These are phyloP conservation scores for Pythium volutum DNA, from an alignment of 352 stramenopile species.

Conservation along the genomic window DNA sequence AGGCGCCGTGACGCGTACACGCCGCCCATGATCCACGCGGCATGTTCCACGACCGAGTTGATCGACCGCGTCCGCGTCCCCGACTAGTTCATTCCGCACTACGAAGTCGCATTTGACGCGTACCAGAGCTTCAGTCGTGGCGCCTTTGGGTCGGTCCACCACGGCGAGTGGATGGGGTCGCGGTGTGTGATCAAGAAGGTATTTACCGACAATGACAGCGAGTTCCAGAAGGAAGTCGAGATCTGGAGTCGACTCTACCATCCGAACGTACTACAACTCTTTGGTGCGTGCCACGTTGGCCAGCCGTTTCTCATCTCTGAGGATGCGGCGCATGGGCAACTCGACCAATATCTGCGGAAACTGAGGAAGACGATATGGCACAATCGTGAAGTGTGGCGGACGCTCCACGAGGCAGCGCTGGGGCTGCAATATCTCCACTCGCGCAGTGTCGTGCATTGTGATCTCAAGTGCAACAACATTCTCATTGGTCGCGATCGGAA, in stretches of 20 bases:
- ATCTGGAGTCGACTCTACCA: constrained; percentile 38
- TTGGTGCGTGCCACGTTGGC: constrained; percentile 40
- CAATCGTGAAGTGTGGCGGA: too few species aligned
- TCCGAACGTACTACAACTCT: constrained; percentile 37
- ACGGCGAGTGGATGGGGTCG: constrained; percentile 31
- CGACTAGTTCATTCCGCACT: constrained; percentile 19
- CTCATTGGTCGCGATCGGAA: too few species aligned
- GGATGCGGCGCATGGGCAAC: too few species aligned
- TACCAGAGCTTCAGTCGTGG: constrained; percentile 22
- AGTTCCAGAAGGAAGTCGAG: constrained; percentile 31
- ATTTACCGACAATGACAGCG: constrained; percentile 24
- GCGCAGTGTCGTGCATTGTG: too few species aligned
- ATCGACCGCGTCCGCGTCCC: not conserved
- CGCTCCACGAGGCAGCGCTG: too few species aligned
- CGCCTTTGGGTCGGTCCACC: constrained; percentile 29
- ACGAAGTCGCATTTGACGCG: constrained; percentile 5
- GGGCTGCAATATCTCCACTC: too few species aligned
- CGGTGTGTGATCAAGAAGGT: constrained; percentile 38
- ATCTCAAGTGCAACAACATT: too few species aligned
- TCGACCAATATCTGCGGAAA: too few species aligned
- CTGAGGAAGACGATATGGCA: too few species aligned
- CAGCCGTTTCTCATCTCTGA: constrained; percentile 40
- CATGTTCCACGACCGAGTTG: not conserved
- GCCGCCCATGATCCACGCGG: not conserved
- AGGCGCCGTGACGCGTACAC: not conserved